Percentiles rank a stretch among this genome's conserved stretches.
phyloP scores from a whole-genome alignment of 257 asterid genomes.

The Ligustrum vulgare region DNA sequence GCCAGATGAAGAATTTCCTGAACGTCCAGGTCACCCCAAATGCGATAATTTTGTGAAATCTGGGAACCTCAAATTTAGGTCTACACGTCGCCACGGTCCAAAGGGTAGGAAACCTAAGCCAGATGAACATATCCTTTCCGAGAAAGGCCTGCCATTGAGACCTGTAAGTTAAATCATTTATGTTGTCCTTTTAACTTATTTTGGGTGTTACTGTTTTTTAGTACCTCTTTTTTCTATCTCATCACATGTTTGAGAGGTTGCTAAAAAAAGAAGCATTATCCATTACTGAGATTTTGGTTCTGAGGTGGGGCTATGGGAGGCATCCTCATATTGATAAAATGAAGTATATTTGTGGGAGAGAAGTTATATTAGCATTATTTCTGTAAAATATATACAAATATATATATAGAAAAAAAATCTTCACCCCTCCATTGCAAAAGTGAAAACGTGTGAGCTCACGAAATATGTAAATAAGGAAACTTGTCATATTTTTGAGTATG shows the following conservation, averaged over 20 bases:
- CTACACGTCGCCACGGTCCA: too few relatives aligned
- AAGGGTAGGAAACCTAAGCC: too few relatives aligned
- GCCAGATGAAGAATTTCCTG: conserved; percentile 41
- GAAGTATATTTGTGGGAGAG: neutral
- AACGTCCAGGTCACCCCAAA: conserved; percentile 52
- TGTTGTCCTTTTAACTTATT: conserved; percentile 5
- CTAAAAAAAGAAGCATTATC: too few relatives aligned
- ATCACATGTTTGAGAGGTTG: neutral
- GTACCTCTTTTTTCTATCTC: neutral
- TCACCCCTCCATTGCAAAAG: too few relatives aligned
- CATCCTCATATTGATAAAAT: too few relatives aligned
- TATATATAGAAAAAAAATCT: too few relatives aligned
- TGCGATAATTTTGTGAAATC: conserved; percentile 33
- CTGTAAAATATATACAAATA: neutral
- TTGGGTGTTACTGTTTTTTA: neutral
- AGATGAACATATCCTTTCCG: too few relatives aligned
- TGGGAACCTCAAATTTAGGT: too few relatives aligned
- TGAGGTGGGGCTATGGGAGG: too few relatives aligned
- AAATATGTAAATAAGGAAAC: neutral
- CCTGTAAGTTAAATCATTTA: too few relatives aligned
- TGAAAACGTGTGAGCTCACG: neutral
- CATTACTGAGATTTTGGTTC: too few relatives aligned
- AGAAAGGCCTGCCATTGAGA: too few relatives aligned
- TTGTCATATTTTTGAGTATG: neutral
- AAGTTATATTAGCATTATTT: neutral